These are phyloP conservation scores for Lasiosphaeria ovina DNA, from an alignment of 495 filamentous ascomycete genomes.

Conservation along the genomic window DNA sequence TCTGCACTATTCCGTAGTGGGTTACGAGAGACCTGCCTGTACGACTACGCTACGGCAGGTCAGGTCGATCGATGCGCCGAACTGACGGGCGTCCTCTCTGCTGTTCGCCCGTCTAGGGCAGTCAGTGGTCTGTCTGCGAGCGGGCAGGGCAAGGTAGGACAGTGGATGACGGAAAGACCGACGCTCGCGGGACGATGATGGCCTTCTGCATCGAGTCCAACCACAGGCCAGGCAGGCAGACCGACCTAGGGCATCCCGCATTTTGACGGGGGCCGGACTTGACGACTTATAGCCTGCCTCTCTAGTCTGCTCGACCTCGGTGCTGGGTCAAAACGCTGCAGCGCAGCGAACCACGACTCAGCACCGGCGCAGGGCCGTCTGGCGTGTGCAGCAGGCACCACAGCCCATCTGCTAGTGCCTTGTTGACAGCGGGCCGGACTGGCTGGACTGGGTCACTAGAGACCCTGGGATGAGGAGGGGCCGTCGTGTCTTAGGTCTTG, in stretches of 20 bases:
- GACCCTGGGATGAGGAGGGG: background rate
- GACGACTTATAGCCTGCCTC: background rate
- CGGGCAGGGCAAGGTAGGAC: too few species aligned
- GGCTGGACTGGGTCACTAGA: background rate
- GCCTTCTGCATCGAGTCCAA: too few species aligned
- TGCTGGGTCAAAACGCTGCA: conserved; percentile 20
- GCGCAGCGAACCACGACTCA: conserved; percentile 23
- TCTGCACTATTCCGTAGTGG: too few species aligned
- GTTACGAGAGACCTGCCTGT: too few species aligned
- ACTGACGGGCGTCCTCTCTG: too few species aligned
- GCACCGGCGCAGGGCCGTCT: conserved; percentile 15
- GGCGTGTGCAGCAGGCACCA: conserved; percentile 18
- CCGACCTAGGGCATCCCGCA: conserved; percentile 4
- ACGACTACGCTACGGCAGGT: too few species aligned
- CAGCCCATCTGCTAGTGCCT: conserved; percentile 24
- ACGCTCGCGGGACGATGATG: too few species aligned
- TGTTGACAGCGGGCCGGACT: conserved; percentile 13
- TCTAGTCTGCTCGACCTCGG: conserved; percentile 12
- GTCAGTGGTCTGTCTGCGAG: too few species aligned
- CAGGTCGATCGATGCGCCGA: too few species aligned
- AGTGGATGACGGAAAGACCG: too few species aligned
- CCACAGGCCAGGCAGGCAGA: too few species aligned
- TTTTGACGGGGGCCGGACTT: conserved; percentile 1
- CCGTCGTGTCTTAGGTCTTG: conserved; percentile 1
- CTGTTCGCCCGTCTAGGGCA: too few species aligned